Base-by-base conservation (phyloP, 352 stramenopile species). In the Globisporangium nagaii region DNA sequence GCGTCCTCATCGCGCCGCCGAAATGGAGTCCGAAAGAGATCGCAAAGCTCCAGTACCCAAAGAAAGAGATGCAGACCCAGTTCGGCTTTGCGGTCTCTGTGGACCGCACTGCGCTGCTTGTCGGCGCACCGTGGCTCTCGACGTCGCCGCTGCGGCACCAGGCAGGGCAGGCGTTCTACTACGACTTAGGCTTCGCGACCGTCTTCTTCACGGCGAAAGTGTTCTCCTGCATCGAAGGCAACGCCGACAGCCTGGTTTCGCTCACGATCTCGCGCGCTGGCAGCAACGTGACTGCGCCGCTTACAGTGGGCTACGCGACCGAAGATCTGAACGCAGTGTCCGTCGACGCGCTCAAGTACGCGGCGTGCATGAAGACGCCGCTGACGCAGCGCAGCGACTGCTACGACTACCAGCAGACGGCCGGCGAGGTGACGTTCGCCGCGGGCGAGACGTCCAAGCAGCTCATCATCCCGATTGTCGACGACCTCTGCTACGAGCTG, bases 401-500 rank as follows among this genome's bases (percentile, higher is more conserved):
- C 60, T 72, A 61, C 17, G 79, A 93, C 56, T 95, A 93, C 45
- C 79, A 86, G 53, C 83, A 93, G 42, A 68, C 47, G 7, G 71
- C 78, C 6, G 95, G 95, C 3, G 79, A 96, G 45, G 46, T 98
- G 8, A 96, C 87, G 10, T 98, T 99, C 47, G 74, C 80, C 15
- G 69, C 73, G 0, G 90, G 90, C 1, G 86, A 96, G 46, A 87
- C 71, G 7, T 83, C 84, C 44, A 88, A 88, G 27, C 77, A 93
- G 44, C 86, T 98, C 56, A 81, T 79, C 12, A 75, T 98, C 25
- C 71, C 79, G n/a, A 88, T 98, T 34, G 89, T 98, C 47, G 92
- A 99, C 58, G 94, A 99, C 68, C 71, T 74, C 24, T 98, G 95
- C 67, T 76, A 80, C 37, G 93, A 98, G 60, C 68, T 60, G 24